Evolutionary conservation across 2,329 filamentous ascomycete species (phyloP), one percentile per base, ranked within the genome.

Genomic region (Ophiostoma montium): DNA sequence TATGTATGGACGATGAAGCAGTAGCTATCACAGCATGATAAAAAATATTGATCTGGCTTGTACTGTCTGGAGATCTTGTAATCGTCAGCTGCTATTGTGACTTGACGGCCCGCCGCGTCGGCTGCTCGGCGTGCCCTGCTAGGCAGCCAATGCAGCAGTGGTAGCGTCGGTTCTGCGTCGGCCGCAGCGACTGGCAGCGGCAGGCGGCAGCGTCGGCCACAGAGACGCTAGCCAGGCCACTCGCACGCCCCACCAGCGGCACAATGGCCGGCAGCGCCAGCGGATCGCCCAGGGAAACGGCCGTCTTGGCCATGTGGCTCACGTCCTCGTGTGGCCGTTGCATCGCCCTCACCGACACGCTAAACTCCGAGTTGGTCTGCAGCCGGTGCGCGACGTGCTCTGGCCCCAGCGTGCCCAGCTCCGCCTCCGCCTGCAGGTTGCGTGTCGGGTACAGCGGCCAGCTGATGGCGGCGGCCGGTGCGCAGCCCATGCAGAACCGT

Each of bases 381-480:
- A 50, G 31, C 3, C 49, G 31, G 5, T 23, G 35, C 3, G 49
- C 54, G 5, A 54, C 50, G 13, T 30, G 21, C 8, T 23, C 15
- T 15, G 39, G 39, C 19, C 39, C 39, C 23, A 42, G 30, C 6
- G 39, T 42, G 44, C 54, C 53, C 11, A 52, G 43, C 46, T 58
- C 57, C 6, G 55, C 57, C 42, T 59, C 57, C 2, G 46, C 49
- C 35, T 58, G 56, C 48, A 59, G 45, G 19, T 57, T 54, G n/a
- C 57, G 48, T 3, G 56, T 59, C 15, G 56, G 54, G 30, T 54
- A 53, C 23, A 51, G 49, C 12, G 57, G 57, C 57, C 57, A 59
- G 50, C 50, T 53, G 32, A 59, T 57, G 23, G 23, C 23, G 23
- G n/a, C 23, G 8, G 23, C 23, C 23, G 23, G 8, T 27, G 23